Conservation (phyloP, 2,329 filamentous ascomycete genomes). For the Emericellopsis atlantica region DNA sequence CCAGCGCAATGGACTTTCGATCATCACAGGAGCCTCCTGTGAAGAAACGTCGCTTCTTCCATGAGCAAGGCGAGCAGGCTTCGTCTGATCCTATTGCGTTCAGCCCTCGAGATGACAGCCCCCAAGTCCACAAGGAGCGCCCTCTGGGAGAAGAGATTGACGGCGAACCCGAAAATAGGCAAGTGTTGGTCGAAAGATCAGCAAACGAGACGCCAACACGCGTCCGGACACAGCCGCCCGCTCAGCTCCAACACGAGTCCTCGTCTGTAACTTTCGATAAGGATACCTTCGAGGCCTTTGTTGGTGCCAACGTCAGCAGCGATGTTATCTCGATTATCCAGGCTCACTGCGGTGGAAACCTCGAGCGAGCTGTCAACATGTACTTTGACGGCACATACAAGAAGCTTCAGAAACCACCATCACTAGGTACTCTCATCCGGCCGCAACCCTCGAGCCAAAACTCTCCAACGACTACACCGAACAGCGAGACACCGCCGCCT, state of each 20-base stretch:
- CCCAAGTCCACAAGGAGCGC: slow-evolving; percentile 10
- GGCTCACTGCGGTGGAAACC: slow-evolving; percentile 40
- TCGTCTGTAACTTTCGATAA: slow-evolving; percentile 36
- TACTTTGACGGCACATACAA: slow-evolving; percentile 60
- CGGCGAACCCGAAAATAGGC: slow-evolving; percentile 7
- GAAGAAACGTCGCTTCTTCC: slow-evolving; percentile 29
- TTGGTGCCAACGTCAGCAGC: slow-evolving; percentile 41
- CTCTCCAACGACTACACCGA: neutral
- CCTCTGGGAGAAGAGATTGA: slow-evolving; percentile 12
- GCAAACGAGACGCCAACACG: slow-evolving; percentile 1
- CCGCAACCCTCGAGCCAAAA: neutral
- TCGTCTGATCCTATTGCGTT: slow-evolving; percentile 10
- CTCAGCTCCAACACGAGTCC: slow-evolving; percentile 9
- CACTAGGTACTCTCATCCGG: neutral
- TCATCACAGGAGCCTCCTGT: slow-evolving; percentile 27
- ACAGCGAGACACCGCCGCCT: neutral
- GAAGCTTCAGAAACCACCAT: slow-evolving; percentile 19
- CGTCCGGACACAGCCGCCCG: slow-evolving; percentile 2
- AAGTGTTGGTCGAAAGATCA: slow-evolving; percentile 2
- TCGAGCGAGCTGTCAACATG: slow-evolving; percentile 55
- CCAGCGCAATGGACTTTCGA: slow-evolving; percentile 22
- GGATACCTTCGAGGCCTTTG: slow-evolving; percentile 43
- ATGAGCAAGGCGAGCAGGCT: slow-evolving; percentile 16
- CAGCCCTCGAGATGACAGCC: slow-evolving; percentile 9
- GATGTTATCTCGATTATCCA: slow-evolving; percentile 36